Evolutionary conservation across 2,329 filamentous ascomycete genomes (phyloP).

Genomic region (Dactylella cylindrospora): DNA sequence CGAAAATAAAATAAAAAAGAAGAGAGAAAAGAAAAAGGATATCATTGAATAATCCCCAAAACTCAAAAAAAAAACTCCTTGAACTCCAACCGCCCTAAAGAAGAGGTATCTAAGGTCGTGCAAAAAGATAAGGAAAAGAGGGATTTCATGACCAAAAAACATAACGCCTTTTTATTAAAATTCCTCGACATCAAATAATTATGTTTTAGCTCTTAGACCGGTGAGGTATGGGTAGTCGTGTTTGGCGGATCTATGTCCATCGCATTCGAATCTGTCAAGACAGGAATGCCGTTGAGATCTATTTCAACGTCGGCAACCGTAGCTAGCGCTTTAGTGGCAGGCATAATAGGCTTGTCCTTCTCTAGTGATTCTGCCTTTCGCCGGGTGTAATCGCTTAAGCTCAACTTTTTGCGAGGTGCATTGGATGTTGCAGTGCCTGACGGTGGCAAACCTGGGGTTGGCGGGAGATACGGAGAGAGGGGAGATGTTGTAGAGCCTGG

Average conservation of each 20-base stretch:
- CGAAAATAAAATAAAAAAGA: conserved; percentile 1
- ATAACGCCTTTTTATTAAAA: conserved; percentile 18
- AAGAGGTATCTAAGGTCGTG: conserved; percentile 42
- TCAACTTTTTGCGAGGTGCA: conserved; percentile 34
- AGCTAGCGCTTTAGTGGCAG: conserved; percentile 1
- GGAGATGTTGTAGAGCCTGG: conserved; percentile 13
- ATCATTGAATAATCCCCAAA: conserved; percentile 5
- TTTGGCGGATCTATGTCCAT: conserved; percentile 41
- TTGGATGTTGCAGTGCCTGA: neutral
- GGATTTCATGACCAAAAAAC: conserved; percentile 9
- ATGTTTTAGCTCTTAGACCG: no score
- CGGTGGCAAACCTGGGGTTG: conserved; percentile 5
- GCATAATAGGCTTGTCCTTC: conserved; percentile 22
- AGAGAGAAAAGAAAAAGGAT: neutral
- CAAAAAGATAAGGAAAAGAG: conserved; percentile 19
- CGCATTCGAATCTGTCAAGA: neutral
- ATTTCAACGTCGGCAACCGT: conserved; percentile 13
- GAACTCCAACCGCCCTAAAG: conserved; percentile 35
- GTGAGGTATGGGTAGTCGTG: neutral
- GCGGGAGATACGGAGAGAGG: conserved; percentile 15
- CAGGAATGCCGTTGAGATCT: conserved; percentile 13
- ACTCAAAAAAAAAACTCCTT: neutral
- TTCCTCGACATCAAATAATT: conserved; percentile 14
- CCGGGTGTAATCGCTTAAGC: conserved; percentile 28
- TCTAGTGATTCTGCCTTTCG: conserved; percentile 27